Percentiles rank a stretch among this genome's conserved stretches.
These are phyloP conservation scores for Penicillium fuscoglaucum DNA, from an alignment of 2,329 filamentous ascomycete species.

Conservation along the genomic window DNA sequence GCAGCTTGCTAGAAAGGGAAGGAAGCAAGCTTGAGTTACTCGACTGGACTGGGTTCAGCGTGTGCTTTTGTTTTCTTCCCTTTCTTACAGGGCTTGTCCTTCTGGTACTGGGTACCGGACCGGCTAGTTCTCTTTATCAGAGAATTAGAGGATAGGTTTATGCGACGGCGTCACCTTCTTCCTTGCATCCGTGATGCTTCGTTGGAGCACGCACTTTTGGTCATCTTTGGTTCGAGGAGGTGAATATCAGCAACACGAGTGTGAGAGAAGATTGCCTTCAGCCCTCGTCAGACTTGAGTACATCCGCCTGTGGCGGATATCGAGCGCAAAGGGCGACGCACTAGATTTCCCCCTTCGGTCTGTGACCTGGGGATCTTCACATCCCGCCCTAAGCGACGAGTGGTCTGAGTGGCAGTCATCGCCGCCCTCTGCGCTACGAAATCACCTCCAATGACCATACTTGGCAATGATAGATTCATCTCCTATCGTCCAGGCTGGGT, in stretches of 20 bases:
- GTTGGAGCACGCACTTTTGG: constrained; percentile 19
- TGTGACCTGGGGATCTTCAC: constrained; percentile 32
- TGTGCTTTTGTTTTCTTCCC: constrained; percentile 13
- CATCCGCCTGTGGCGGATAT: constrained; percentile 32
- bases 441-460: constrained; percentile 6
- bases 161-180: constrained; percentile 26
- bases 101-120: constrained; percentile 44
- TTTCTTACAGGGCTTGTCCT: constrained; percentile 36
- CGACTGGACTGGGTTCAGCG: constrained; percentile 24
- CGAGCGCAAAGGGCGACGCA: constrained; percentile 29
- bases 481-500: constrained; percentile 55
- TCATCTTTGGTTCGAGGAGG: constrained; percentile 11
- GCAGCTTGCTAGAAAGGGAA: constrained; percentile 18
- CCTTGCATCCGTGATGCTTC: constrained; percentile 40
- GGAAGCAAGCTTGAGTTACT: not conserved
- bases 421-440: not conserved
- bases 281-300: constrained; percentile 10
- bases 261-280: not conserved
- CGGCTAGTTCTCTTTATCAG: constrained; percentile 28
- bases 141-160: constrained; percentile 21
- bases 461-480: constrained; percentile 51
- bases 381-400: constrained; percentile 11
- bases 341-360: constrained; percentile 28
- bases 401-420: not conserved
- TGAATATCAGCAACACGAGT: constrained; percentile 8